These are phyloP conservation scores for Sporisorium graminicola DNA, from an alignment of 1,284 basidiomycete species.

Conservation along the genomic window DNA sequence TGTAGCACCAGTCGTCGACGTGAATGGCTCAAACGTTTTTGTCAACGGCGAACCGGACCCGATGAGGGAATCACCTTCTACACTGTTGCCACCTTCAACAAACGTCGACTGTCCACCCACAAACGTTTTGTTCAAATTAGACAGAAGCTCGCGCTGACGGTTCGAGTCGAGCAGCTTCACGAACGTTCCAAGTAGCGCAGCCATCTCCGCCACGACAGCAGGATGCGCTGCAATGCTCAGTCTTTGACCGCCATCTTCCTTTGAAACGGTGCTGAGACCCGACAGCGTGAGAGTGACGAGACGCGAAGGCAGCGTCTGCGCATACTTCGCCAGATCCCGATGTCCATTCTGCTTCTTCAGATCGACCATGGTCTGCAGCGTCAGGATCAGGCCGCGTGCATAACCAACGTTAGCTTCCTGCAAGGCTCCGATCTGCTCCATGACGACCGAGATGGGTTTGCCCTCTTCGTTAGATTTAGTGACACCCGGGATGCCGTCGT, in stretches of 20 bases:
- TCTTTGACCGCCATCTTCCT: not conserved
- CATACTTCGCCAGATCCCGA: slow-evolving; percentile 54
- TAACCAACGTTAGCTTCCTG: slow-evolving; percentile 61
- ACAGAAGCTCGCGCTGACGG: slow-evolving; percentile 50
- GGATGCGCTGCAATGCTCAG: slow-evolving; percentile 43
- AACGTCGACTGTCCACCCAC: slow-evolving; percentile 12
- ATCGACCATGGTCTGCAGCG: slow-evolving; percentile 62
- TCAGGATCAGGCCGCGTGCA: slow-evolving; percentile 60
- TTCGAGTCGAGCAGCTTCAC: slow-evolving; percentile 38
- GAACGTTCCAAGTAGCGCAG: slow-evolving; percentile 52
- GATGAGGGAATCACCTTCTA: slow-evolving; percentile 13
- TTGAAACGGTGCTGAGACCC: slow-evolving; percentile 10
- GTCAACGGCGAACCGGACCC: slow-evolving; percentile 4
- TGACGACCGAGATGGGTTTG: slow-evolving; percentile 74
- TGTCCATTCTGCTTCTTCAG: slow-evolving; percentile 50
- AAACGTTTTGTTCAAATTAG: slow-evolving; percentile 43
- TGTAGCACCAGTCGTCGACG: not conserved
- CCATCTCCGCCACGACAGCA: slow-evolving; percentile 51
- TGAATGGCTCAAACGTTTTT: slow-evolving; percentile 3
- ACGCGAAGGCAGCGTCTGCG: slow-evolving; percentile 43
- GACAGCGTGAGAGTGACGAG: slow-evolving; percentile 46
- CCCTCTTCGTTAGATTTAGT: slow-evolving; percentile 82
- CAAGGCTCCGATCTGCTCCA: slow-evolving; percentile 61
- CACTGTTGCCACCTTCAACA: slow-evolving; percentile 1
- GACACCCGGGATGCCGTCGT: slow-evolving; percentile 72